Base-by-base conservation (phyloP, 352 stramenopile genomes). In the Globisporangium camurandrum region DNA sequence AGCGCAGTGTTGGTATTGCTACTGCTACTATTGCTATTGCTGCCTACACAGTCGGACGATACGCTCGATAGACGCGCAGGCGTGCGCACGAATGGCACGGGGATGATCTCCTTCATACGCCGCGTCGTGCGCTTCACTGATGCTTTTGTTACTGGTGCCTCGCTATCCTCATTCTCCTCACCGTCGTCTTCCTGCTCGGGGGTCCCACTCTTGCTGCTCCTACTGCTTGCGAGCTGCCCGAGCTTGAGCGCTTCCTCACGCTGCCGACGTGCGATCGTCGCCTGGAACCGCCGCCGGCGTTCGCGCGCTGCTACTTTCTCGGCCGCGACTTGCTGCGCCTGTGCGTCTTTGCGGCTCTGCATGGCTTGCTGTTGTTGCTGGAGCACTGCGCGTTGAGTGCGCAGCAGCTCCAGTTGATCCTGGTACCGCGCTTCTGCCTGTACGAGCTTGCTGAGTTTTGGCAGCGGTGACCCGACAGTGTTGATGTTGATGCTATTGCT, bases 361-460 rank as follows among this genome's bases (percentile, higher is more conserved):
- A 86, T 62, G 41, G 75, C 63, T 26, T 83, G 46, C 24, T 66
- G 66, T 41, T 78, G 75, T 19, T 67, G 64, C 0, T n/a, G 56
- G 5, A 86, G 68, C 23, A 74, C 31, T 28, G 72, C 61, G 44
- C 78, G 69, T 36, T 81, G 69, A 28, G 57, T 50, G 1, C 64
- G 56, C 11, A 86, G 53, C n/a, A 75, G 24, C 40, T 68, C 46
- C 5, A 86, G 49, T 47, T 86, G 75, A 19, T 71, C 61, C 22
- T 81, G 65, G 37, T 72, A 81, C 51, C 75, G 74, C 23, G 67
- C 70, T 41, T 86, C 69, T 2, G 64, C 71, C 46, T 79, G 73
- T 40, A 81, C 62, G 4, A 86, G 61, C 14, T 67, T 43, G 44
- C 59, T 75, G 20, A 84, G 54, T 37, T 77, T 84, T 2, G 74